Base-by-base conservation (phyloP, 2,329 filamentous ascomycete genomes). In the Lasiodiplodia sp. region DNA sequence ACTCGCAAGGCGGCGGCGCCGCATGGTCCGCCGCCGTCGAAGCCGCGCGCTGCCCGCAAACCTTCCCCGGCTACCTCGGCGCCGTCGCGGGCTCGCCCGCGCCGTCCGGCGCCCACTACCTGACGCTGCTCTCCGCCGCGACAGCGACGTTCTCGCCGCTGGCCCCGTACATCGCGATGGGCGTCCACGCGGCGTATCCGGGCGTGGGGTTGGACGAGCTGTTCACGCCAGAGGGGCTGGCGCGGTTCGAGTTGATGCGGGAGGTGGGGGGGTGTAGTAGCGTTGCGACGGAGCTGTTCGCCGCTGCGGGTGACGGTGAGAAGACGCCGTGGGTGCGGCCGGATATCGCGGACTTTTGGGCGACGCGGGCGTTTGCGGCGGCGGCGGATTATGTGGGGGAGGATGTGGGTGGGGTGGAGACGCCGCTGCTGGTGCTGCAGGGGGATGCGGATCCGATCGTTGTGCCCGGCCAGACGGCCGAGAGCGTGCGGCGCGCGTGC, bases 1-100 rank as follows among this genome's bases (percentile, higher is more conserved):
- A 85, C 69, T 83, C 79, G 12, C 82, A 86, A 73, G 85, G 84
- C 25, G 84, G 82, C 8, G 78, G 77, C 1, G 79, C 77, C 0
- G 80, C 81, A 0, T 86, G 84, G 84, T n/a, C 18, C 40, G 74
- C 73, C 3, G 70, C 76, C 37, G 69, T 70, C 2, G 23, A 34
- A 21, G 6, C 12, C 10, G 4, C 31, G n/a, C 2, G 18, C 14
- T 3, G 21, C 21, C 4, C 34, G 10, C 2, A 6, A 14, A 10
- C n/a, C 49, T 11, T 6, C 49, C 31, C 31, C 34, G 12, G 44
- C 51, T 53, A 66, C 49, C 47, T 66, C n/a, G 62, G 62, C n/a
- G 34, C 62, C 14, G 31, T 66, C 21, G 49, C 62, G 16, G 62
- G 21, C 16, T 23, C 62, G 4, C 47, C 49, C 31, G 5, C 56